Evolutionary conservation across 2,329 filamentous ascomycete species (phyloP).

Genomic region (Stromatinia cepivora): DNA sequence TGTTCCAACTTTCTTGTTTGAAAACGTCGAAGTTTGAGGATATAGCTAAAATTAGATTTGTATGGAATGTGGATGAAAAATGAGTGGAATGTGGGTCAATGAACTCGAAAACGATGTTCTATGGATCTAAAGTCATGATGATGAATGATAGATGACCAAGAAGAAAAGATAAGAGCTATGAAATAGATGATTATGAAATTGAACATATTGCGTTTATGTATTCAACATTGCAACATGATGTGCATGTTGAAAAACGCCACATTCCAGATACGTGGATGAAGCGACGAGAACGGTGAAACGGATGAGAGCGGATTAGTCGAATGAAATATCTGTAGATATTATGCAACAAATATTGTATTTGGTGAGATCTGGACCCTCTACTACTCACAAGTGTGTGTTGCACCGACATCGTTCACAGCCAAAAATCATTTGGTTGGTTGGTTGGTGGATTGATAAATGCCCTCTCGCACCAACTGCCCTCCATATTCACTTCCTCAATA

Average conservation of each 20-base stretch:
- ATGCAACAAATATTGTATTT: background rate
- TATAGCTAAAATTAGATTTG: background rate
- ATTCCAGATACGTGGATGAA: background rate
- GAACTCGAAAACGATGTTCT: background rate
- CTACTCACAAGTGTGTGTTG: background rate
- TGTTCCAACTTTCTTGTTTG: conserved; percentile 78
- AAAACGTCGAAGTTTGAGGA: conserved; percentile 60
- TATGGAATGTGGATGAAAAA: conserved; percentile 1
- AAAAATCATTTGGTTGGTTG: background rate
- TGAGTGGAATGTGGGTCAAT: background rate
- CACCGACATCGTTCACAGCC: background rate
- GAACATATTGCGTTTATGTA: background rate
- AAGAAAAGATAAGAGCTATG: background rate
- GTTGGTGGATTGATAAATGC: background rate
- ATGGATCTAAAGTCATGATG: background rate
- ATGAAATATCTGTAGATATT: background rate
- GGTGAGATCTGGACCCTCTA: background rate
- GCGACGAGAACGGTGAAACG: background rate
- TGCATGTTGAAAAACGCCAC: background rate
- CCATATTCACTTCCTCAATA: background rate
- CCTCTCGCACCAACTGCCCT: background rate
- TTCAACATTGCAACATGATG: background rate
- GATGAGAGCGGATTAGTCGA: background rate
- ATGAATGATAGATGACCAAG: background rate
- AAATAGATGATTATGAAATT: conserved; percentile 9